Base-by-base conservation (phyloP, 2,329 filamentous ascomycete genomes). In the Monosporascus ibericus region DNA sequence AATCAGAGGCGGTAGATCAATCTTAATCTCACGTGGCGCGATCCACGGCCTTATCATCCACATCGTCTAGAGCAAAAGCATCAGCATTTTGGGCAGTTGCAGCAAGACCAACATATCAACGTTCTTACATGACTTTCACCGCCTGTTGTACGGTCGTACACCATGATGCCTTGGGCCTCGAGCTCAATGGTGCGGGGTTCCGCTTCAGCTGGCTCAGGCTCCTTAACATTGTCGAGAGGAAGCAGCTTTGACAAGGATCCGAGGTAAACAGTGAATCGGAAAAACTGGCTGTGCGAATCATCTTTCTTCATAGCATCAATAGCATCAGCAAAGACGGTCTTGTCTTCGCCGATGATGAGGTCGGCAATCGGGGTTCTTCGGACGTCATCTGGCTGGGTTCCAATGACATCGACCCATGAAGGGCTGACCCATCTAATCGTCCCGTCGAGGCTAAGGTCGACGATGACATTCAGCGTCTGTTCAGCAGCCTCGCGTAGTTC, bases 31-130 rank as follows among this genome's bases (percentile, higher is more conserved):
- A 59, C 91, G 84, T 6, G 92, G 88, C 40, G 87, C 81, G 40
- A 91, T 86, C 71, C 91, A 95, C 2, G 92, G 94, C 58, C 94
- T 88, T 60, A 99, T 84, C 91, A 99, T 99, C 94, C 94, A 99
- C 95, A 99, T 99, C 18, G 90, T 95, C 90, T 96, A 63, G 59
- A 53, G 54, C 17, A 47, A 47, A 55, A 14, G 60, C 30, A 14
- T 71, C 53, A 71, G 65, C 59, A 61, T 55, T 40, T 36, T 48
- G 48, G 27, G 38, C 39, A 6, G 25, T 15, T 48, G 15, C 38
- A 46, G 22, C 25, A 15, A 17, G 47, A 50, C 42, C n/a, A 34
- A 48, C 6, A 52, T 11, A 37, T 6, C n/a, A 27, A 11, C 49
- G 52, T 51, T 80, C 88, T 77, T 81, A 95, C 90, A 77, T 97